Evolutionary conservation across 805 yeast genomes (phyloP), one percentile per base, ranked within the genome.

Genomic region (Yamadazyma olivae): DNA sequence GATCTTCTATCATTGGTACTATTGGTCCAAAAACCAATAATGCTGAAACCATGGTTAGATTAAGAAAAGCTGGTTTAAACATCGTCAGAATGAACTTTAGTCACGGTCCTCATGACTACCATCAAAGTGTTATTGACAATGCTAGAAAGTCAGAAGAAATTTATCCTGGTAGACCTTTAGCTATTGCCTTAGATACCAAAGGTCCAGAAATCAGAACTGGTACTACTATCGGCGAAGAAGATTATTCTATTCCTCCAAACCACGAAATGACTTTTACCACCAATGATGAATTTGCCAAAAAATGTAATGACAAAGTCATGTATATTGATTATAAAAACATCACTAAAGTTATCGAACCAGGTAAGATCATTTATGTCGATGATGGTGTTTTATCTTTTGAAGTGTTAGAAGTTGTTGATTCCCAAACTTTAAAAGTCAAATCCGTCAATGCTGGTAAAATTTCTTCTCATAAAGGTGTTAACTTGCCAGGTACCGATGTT

Each of bases 131-230:
- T 56, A 74, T 93, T 65, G 97, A 91, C 78, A 91, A 93, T 61
- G 88, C 97, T 54, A 84, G 95, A 71, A 81, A 88, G 69, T 89
- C 97, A 48, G 96, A 86, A 70, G 81, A 81, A 66, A 64, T 83
- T 39, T 89, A 83, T 68, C 79, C 85, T 50, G 97, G 98, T 59
- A 87, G 98, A 74, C 99, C 98, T 38, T 77, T 93, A 57, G 98
- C 96, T 45, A 90, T 93, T 68, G 99, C 99, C 49, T 81, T 93
- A 56, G 99, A 93, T 69, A 93, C 98, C 67, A 93, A 93, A 79
- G 99, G 99, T 54, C 99, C 99, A 47, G 99, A 93, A 74, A 93
- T 93, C 74, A 87, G 99, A 80, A 91, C 99, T 41, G 99, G 99
- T 69, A 81, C 89, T 66, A 93, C 99, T 54, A 64, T 69, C 46